Percentiles rank a stretch among this genome's conserved stretches.
Conservation (phyloP, 805 yeast species). For the Sugiyamaella chiloensis region DNA sequence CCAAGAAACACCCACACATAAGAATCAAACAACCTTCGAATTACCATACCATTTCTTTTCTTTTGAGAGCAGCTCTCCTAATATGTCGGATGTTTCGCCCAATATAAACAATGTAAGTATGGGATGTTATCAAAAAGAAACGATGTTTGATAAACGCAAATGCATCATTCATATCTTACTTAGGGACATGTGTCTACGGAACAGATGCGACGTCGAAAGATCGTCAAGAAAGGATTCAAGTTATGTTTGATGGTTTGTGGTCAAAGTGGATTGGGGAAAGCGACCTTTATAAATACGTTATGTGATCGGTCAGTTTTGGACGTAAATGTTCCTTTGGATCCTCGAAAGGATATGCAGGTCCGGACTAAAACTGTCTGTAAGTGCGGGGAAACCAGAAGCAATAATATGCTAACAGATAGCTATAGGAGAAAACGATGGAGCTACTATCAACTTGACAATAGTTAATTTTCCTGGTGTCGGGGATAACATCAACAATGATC, state of each 20-base stretch:
- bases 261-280: constrained; percentile 70
- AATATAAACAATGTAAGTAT: not conserved
- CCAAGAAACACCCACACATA: too few species aligned
- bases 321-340: not conserved
- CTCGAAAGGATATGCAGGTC: not conserved
- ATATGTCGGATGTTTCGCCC: too few species aligned
- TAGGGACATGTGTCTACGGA: not conserved
- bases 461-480: constrained; percentile 79
- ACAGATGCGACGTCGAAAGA: constrained; percentile 52
- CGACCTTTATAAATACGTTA: constrained; percentile 68
- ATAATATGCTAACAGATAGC: not conserved
- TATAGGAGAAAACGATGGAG: constrained; percentile 34
- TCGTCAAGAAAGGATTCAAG: constrained; percentile 54
- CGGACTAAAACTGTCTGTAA: not conserved
- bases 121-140: not conserved
- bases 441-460: constrained; percentile 52
- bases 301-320: constrained; percentile 39
- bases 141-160: not conserved
- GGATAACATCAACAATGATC: constrained; percentile 61
- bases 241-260: constrained; percentile 59
- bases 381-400: not conserved
- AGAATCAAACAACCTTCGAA: too few species aligned
- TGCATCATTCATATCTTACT: not conserved
- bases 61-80: too few species aligned
- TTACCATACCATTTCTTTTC: too few species aligned